Evolutionary conservation across 2,329 filamentous ascomycete species (phyloP), one percentile per base, ranked within the genome.

Genomic region (Pyrenochaeta sp.): DNA sequence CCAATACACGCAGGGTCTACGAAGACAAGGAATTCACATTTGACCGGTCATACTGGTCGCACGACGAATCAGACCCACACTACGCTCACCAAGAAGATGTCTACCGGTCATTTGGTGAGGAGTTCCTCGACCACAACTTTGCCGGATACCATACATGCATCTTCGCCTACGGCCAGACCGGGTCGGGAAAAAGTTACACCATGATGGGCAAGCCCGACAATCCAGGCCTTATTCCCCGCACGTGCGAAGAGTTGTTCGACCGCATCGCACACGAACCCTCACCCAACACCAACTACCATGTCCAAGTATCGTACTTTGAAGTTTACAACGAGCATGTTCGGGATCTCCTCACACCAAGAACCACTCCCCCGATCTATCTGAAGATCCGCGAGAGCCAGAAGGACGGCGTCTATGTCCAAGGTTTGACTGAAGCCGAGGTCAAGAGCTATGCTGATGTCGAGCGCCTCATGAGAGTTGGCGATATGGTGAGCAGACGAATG

Each of bases 261-360:
- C 85, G 94, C 41, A 96, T 99, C 68, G 87, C 93, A 55, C 83
- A 85, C 29, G 86, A 89, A 56, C 88, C 95, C 63, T 88, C 88
- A 31, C 88, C 91, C 40, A 95, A 94, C 72, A 90, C 96, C 69
- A 96, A 90, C 58, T 99, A 96, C 79, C 94, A 93, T 62, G 94
- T 99, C 54, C 88, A 94, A 52, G 94, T 97, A 19, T 96, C 92
- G 3, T 99, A 99, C 76, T 97, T 99, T 65, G 94, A 99, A 71
- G 94, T 99, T 50, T 99, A 99, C 81, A 99, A 99, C 73, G 94
- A 99, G 75, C 94, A 97, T 72, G 94, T 99, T 35, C 89, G 94
- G 45, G 94, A 99, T 68, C 78, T 99, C 23, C 83, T 99, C 31
- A 88, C 91, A 0, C 89, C 92, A 8, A 81, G 88, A 19, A 88